Evolutionary conservation across 2,329 filamentous ascomycete genomes (phyloP).

Genomic region (Aureobasidium sp.): DNA sequence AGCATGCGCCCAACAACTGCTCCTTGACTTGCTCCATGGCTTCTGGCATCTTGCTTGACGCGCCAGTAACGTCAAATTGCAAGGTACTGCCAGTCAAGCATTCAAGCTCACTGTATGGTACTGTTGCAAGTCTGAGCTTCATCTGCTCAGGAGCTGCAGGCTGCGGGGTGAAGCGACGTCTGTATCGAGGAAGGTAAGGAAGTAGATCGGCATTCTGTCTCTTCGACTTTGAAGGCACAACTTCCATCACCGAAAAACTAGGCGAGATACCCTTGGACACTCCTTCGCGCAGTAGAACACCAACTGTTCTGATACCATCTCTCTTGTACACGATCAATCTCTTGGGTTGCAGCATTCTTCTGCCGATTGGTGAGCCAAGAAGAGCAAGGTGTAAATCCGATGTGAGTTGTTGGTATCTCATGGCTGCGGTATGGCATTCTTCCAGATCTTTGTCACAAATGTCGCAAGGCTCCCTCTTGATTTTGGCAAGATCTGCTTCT

Average conservation of each 20-base stretch:
- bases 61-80: slow-evolving; percentile 31
- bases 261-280: slow-evolving; percentile 59
- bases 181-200: slow-evolving; percentile 69
- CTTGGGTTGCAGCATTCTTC: slow-evolving; percentile 68
- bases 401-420: slow-evolving; percentile 74
- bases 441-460: slow-evolving; percentile 78
- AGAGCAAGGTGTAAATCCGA: slow-evolving; percentile 70
- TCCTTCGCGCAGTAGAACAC: slow-evolving; percentile 72
- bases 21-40: slow-evolving; percentile 56
- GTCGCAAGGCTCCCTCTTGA: slow-evolving; percentile 76
- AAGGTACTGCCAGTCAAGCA: slow-evolving; percentile 66
- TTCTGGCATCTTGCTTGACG: slow-evolving; percentile 38
- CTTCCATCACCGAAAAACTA: slow-evolving; percentile 70
- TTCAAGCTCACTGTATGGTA: slow-evolving; percentile 73
- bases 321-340: slow-evolving; percentile 74
- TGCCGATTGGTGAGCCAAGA: slow-evolving; percentile 72
- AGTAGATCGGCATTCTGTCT: slow-evolving; percentile 78
- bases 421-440: slow-evolving; percentile 70
- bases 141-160: slow-evolving; percentile 62
- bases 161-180: slow-evolving; percentile 59
- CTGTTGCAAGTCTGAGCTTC: slow-evolving; percentile 58
- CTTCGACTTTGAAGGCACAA: slow-evolving; percentile 60
- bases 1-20: slow-evolving; percentile 61
- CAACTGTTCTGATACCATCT: slow-evolving; percentile 74
- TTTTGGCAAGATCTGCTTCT: slow-evolving; percentile 82